Evolutionary conservation across 139 green algal genomes (phyloP).

Genomic region (Chlorokybus atmophyticus): DNA sequence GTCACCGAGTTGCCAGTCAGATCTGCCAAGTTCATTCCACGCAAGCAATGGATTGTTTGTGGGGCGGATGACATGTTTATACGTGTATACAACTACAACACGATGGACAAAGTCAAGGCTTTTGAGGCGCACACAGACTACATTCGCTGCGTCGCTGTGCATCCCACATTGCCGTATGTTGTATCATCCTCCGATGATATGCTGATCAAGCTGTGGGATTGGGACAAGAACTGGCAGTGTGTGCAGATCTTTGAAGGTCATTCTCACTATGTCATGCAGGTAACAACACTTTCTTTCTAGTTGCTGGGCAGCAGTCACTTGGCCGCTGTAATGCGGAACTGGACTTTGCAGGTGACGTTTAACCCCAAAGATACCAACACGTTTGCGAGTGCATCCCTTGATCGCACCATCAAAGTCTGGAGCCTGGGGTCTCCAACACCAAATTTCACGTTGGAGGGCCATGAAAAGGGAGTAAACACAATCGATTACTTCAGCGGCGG

Average conservation of each 20-base stretch:
- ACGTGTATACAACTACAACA: constrained; percentile 99
- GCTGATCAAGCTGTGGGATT: constrained; percentile 99
- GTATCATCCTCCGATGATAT: constrained; percentile 95
- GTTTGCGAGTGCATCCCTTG: constrained; percentile 90
- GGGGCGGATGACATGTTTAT: constrained; percentile 96
- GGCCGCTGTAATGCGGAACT: neutral
- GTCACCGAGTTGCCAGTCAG: constrained; percentile 86
- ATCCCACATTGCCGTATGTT: constrained; percentile 81
- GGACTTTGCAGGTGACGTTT: constrained; percentile 71
- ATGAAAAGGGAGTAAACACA: constrained; percentile 96
- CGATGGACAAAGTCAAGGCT: constrained; percentile 87
- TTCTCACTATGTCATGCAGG: constrained; percentile 95
- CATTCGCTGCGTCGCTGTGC: constrained; percentile 87
- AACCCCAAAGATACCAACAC: constrained; percentile 99
- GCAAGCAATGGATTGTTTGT: constrained; percentile 90
- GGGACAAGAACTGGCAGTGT: constrained; percentile 86
- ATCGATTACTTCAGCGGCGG: constrained; percentile 94
- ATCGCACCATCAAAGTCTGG: constrained; percentile 95
- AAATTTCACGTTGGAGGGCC: constrained; percentile 97
- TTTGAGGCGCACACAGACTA: constrained; percentile 99
- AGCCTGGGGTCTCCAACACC: constrained; percentile 72
- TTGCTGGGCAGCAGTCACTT: too few species aligned
- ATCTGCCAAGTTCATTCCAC: constrained; percentile 84
- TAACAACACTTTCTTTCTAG: too few species aligned
- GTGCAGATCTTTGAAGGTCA: constrained; percentile 96